Base-by-base conservation (phyloP, 1,284 basidiomycete species). In the Vanrija sp. region DNA sequence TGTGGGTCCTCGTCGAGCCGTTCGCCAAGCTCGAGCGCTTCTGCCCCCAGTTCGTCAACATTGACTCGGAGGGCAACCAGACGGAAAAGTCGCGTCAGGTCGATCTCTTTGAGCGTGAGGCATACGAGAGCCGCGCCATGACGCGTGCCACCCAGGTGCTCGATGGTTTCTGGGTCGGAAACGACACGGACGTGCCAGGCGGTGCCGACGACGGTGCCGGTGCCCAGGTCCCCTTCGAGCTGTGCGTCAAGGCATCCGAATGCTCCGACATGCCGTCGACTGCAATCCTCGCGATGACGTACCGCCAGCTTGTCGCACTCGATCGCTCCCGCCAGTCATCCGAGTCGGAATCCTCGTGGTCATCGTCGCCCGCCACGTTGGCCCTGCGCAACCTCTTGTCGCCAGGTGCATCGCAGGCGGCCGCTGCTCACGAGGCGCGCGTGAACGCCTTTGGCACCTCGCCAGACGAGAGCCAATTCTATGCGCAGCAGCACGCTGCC, bases 141-240 rank as follows among this genome's bases (percentile, higher is more conserved):
- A 96, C 93, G 0, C 83, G 84, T 49, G 90, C 91, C 3, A 86
- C 84, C 28, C 88, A 92, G 78, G 91, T 95, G 49, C 79, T 79
- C 16, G 77, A 80, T 38, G 80, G 81, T 18, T 79, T 85, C 58
- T 83, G 80, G 78, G 80, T 82, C 45, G 76, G 76, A 3, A 78
- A 78, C 57, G 71, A 75, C 29, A 71, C 67, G 40, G 77, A 79
- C 57, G 69, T 78, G 7, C 76, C 75, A 1, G 70, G 67, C 16
- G 67, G 68, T 25, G 65, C 68, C 3, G 66, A 70, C 16, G 68
- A 70, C 19, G 71, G 70, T 6, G 67, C 63, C 0, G 67, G 69
- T 10, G 64, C 69, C 14, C 46, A 43, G 3, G 57, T 73, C 2
- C 55, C 59, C 2, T 74, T 75, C 43, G 71, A 76, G 50, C 57